phyloP scores from a whole-genome alignment of 768 basidiomycete genomes.

The Fomitopsis pulvina region DNA sequence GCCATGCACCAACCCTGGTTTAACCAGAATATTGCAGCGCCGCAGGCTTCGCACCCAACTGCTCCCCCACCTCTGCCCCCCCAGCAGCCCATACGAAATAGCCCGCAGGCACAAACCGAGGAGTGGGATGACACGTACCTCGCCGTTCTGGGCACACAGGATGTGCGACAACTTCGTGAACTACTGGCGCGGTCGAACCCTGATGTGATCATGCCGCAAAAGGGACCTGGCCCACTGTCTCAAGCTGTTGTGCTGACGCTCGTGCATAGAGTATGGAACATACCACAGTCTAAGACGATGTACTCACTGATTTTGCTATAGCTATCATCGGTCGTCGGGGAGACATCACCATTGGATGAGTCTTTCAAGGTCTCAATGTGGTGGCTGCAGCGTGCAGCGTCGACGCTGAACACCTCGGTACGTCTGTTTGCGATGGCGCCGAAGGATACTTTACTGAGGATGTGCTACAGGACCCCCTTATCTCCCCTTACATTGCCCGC shows the following conservation, averaged over 20 bases:
- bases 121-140: constrained; percentile 86
- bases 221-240: constrained; percentile 61
- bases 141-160: constrained; percentile 69
- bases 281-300: neutral
- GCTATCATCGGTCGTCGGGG: constrained; percentile 70
- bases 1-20: constrained; percentile 47
- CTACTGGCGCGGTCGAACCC: constrained; percentile 69
- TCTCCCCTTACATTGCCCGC: constrained; percentile 74
- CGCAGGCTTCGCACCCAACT: constrained; percentile 76
- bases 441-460: constrained; percentile 6
- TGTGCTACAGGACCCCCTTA: constrained; percentile 59
- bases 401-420: constrained; percentile 68
- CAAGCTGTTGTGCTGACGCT: constrained; percentile 82
- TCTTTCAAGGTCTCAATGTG: constrained; percentile 76
- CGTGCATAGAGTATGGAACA: constrained; percentile 63
- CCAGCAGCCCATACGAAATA: constrained; percentile 22
- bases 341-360: constrained; percentile 73
- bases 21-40: constrained; percentile 60
- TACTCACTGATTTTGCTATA: constrained; percentile 22
- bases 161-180: constrained; percentile 66
- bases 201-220: constrained; percentile 74
- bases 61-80: constrained; percentile 51
- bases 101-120: constrained; percentile 46
- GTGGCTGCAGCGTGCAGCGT: constrained; percentile 79
- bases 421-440: constrained; percentile 14